Evolutionary conservation across 805 yeast genomes (phyloP).

Genomic region (Monosporozyma solicola): DNA sequence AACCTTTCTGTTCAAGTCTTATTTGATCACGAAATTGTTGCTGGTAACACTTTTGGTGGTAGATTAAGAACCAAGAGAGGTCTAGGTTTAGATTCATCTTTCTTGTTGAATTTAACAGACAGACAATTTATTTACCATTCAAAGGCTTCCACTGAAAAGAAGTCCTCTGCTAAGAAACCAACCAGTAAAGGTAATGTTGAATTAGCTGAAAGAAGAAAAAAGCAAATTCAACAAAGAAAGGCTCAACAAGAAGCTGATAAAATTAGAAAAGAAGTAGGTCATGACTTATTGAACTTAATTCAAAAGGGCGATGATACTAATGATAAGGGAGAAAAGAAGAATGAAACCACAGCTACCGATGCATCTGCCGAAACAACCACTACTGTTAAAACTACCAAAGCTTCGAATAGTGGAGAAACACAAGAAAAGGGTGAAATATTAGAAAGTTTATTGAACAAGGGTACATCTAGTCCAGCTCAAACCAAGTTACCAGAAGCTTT

Average conservation of each 20-base stretch:
- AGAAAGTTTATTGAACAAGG: neutral
- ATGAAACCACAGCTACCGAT: neutral
- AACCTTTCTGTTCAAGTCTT: slow-evolving; percentile 58
- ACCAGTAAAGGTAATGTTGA: neutral
- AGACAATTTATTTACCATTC: slow-evolving; percentile 72
- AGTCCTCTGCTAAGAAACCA: neutral
- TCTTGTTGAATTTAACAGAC: slow-evolving; percentile 67
- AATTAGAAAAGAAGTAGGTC: slow-evolving; percentile 28
- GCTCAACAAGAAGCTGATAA: slow-evolving; percentile 18
- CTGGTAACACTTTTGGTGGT: slow-evolving; percentile 78
- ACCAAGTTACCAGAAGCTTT: slow-evolving; percentile 16
- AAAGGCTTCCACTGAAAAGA: slow-evolving; percentile 41
- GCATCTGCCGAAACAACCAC: slow-evolving; percentile 6
- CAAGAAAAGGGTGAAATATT: neutral
- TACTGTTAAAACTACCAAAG: neutral
- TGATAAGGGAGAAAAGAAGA: neutral
- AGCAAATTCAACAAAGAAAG: slow-evolving; percentile 7
- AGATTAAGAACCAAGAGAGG: slow-evolving; percentile 75
- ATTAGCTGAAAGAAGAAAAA: neutral
- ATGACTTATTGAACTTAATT: slow-evolving; percentile 39
- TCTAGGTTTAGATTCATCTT: slow-evolving; percentile 67
- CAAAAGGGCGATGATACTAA: slow-evolving; percentile 26
- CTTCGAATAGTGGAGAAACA: slow-evolving; percentile 2
- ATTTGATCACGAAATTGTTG: slow-evolving; percentile 74
- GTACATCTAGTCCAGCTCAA: neutral